These are phyloP conservation scores for Phytophthora macrochlamydospora DNA, from an alignment of 352 stramenopile species.

Conservation along the genomic window DNA sequence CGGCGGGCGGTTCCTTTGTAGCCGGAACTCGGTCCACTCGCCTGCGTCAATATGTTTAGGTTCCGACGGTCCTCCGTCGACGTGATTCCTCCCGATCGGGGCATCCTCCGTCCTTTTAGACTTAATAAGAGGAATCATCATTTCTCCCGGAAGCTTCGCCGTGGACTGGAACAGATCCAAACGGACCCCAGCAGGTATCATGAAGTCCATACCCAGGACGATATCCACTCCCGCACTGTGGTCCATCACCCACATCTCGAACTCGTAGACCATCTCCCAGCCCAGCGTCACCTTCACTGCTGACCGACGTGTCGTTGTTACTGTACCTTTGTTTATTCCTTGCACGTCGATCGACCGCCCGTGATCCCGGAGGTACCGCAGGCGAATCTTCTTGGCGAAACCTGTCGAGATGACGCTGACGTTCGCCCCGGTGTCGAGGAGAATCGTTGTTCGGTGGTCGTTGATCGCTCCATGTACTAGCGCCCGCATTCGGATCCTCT, in stretches of 20 bases:
- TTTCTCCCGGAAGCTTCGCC: neutral
- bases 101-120: neutral
- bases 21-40: neutral
- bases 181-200: conserved; percentile 8
- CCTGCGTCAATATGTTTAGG: neutral
- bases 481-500: no score
- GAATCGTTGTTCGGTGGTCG: no score
- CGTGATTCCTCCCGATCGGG: neutral
- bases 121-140: neutral
- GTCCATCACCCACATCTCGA: conserved; percentile 9
- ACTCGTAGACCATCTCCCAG: conserved; percentile 4
- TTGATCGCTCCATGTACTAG: no score
- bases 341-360: no score
- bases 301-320: no score
- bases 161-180: neutral
- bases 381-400: no score
- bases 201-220: conserved; percentile 7
- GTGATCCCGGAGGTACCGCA: no score
- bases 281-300: neutral
- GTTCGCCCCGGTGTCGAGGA: no score
- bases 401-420: no score
- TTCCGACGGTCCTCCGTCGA: neutral
- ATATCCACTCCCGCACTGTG: conserved; percentile 3
- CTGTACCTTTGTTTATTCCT: no score
- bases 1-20: neutral